A percentile compares a stretch with the other conserved stretches of the same genome.
Conservation (phyloP, 805 yeast genomes). For the Kluyveromyces siamensis region DNA sequence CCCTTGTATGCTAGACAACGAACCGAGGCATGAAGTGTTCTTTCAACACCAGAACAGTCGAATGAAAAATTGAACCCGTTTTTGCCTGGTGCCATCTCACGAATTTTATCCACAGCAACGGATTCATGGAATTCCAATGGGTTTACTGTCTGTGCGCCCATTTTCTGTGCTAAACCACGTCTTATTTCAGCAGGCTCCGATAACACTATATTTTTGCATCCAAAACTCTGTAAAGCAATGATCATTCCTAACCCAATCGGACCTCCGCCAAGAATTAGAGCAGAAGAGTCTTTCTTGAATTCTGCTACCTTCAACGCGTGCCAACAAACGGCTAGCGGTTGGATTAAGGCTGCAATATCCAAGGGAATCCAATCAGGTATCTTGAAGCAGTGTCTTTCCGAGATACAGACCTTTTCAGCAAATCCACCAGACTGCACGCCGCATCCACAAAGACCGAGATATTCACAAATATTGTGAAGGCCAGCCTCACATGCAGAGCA, state of each 20-base stretch:
- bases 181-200: slow-evolving; percentile 42
- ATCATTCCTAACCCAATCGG: slow-evolving; percentile 54
- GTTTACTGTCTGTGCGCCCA: slow-evolving; percentile 42
- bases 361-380: slow-evolving; percentile 37
- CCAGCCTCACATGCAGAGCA: slow-evolving; percentile 46
- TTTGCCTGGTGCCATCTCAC: slow-evolving; percentile 32
- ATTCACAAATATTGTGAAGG: slow-evolving; percentile 41
- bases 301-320: slow-evolving; percentile 44
- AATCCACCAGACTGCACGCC: slow-evolving; percentile 51
- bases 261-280: slow-evolving; percentile 50
- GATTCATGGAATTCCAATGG: slow-evolving; percentile 33
- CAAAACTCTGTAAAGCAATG: slow-evolving; percentile 44
- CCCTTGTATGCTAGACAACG: slow-evolving; percentile 45
- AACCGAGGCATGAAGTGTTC: slow-evolving; percentile 44
- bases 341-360: slow-evolving; percentile 48
- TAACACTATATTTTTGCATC: slow-evolving; percentile 38
- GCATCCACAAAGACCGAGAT: slow-evolving; percentile 42
- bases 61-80: slow-evolving; percentile 42
- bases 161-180: slow-evolving; percentile 37
- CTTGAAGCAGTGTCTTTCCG: slow-evolving; percentile 31
- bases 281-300: slow-evolving; percentile 36
- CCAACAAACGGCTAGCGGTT: slow-evolving; percentile 50
- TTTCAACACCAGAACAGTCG: slow-evolving; percentile 44
- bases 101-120: slow-evolving; percentile 30
- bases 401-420: slow-evolving; percentile 38